These are phyloP conservation scores for Gnomoniopsis sp. DNA, from an alignment of 2,329 filamentous ascomycete genomes.

Conservation along the genomic window DNA sequence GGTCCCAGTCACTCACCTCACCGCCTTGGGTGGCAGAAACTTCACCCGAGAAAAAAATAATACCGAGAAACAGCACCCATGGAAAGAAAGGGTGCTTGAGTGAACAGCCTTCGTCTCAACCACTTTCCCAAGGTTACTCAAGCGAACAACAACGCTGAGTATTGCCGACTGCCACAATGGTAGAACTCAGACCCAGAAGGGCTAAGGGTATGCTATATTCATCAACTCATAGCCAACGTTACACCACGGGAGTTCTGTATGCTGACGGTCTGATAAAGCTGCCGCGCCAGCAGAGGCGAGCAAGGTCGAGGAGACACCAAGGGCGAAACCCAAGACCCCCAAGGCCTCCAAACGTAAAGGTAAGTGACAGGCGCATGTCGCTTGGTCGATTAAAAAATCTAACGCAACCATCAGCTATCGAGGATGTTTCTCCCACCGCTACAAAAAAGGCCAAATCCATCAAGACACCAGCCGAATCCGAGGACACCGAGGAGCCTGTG, in stretches of 20 bases:
- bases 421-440: constrained; percentile 15
- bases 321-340: constrained; percentile 15
- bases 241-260: background rate
- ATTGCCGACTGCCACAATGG: constrained; percentile 4
- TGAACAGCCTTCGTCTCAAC: too few relatives aligned
- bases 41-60: too few relatives aligned
- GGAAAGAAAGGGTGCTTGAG: too few relatives aligned
- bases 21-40: too few relatives aligned
- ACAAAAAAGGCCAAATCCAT: constrained; percentile 10
- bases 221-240: background rate
- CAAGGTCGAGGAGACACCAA: constrained; percentile 13
- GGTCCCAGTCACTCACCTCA: too few relatives aligned
- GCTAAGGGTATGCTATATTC: constrained; percentile 5
- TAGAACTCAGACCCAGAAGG: constrained; percentile 18
- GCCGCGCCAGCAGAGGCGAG: background rate
- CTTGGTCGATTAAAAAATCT: background rate
- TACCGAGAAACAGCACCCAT: too few relatives aligned
- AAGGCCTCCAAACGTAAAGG: constrained; percentile 17
- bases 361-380: background rate
- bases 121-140: background rate
- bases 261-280: constrained; percentile 9
- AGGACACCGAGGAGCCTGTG: background rate
- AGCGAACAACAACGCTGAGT: background rate
- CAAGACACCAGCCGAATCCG: background rate
- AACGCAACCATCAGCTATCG: constrained; percentile 7